Conservation (phyloP, 257 asterid species). For the Nicotiana obtusifolia region DNA sequence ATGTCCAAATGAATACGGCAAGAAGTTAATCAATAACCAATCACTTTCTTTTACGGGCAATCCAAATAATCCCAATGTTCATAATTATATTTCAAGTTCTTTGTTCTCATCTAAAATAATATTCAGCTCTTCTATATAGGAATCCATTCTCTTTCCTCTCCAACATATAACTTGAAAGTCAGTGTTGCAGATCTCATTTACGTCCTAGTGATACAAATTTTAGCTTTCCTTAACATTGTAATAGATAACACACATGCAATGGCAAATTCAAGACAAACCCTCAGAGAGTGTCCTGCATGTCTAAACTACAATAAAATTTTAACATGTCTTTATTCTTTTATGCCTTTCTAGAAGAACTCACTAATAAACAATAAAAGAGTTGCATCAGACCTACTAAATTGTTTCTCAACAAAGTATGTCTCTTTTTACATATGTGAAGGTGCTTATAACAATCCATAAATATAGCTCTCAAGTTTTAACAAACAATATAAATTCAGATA, state of each 20-base stretch:
- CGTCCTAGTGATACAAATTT: neutral
- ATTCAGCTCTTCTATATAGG: neutral
- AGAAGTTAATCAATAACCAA: neutral
- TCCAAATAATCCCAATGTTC: neutral
- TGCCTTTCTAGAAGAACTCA: neutral
- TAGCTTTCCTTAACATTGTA: neutral
- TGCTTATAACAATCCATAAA: neutral
- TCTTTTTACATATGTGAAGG: neutral
- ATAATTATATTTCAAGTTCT: neutral
- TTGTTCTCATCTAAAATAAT: neutral
- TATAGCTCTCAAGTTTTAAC: neutral
- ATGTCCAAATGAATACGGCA: neutral
- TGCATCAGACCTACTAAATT: neutral
- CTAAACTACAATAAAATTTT: neutral
- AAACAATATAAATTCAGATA: neutral
- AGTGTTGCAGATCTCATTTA: neutral
- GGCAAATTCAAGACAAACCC: neutral
- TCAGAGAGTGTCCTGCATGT: neutral
- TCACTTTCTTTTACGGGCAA: neutral
- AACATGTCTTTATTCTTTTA: neutral
- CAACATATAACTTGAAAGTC: neutral
- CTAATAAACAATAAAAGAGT: neutral
- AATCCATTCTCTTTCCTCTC: neutral
- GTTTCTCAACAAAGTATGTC: neutral
- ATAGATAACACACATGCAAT: neutral